Evolutionary conservation across 257 asterid genomes (phyloP).

Genomic region (Gentiana straminea): DNA sequence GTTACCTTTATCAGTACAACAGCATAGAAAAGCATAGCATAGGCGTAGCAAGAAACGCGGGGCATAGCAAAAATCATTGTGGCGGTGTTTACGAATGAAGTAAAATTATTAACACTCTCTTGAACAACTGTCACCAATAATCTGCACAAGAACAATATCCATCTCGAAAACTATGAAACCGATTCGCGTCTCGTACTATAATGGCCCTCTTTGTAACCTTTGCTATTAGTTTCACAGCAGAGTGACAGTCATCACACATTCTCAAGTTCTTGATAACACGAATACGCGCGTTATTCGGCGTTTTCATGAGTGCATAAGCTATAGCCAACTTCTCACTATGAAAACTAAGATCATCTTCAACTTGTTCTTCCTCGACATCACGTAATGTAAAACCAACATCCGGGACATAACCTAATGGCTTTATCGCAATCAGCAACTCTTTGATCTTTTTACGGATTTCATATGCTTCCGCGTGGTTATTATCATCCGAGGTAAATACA

Average conservation of each 20-base stretch:
- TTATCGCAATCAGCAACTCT: constrained; percentile 45
- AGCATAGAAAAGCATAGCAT: too few relatives aligned
- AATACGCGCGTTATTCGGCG: constrained; percentile 54
- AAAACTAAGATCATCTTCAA: constrained; percentile 48
- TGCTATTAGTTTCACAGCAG: constrained; percentile 55
- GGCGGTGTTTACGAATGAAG: too few relatives aligned
- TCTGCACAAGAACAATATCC: constrained; percentile 74
- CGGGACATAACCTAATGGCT: constrained; percentile 56
- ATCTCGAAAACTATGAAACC: constrained; percentile 51
- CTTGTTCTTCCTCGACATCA: constrained; percentile 79
- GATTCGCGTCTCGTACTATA: constrained; percentile 59
- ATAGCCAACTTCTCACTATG: constrained; percentile 90
- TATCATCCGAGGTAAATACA: constrained; percentile 55
- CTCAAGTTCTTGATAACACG: constrained; percentile 65
- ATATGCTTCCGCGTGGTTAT: constrained; percentile 39
- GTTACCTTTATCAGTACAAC: too few relatives aligned
- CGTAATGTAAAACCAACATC: constrained; percentile 44
- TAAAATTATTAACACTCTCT: too few relatives aligned
- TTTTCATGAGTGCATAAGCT: constrained; percentile 73
- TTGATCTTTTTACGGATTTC: constrained; percentile 46
- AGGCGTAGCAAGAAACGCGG: too few relatives aligned
- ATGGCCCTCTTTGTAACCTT: constrained; percentile 47
- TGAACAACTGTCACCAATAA: constrained; percentile 42
- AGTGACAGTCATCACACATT: constrained; percentile 86
- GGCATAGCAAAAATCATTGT: too few relatives aligned